Evolutionary conservation across 2,329 filamentous ascomycete genomes (phyloP).

Genomic region (Exophiala phaeomuriformis): DNA sequence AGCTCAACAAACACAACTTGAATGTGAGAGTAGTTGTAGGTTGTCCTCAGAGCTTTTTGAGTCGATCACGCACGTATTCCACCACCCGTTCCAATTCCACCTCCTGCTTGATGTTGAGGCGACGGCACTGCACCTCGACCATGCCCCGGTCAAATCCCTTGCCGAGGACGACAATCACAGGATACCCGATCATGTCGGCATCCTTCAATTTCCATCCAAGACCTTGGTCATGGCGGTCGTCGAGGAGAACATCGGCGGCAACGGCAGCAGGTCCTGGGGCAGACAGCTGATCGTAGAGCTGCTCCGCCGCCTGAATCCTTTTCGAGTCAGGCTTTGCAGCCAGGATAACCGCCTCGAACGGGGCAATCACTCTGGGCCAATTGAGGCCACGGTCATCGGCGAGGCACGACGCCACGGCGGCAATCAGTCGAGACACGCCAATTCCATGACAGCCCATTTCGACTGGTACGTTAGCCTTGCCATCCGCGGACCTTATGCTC

Average conservation of each 20-base stretch:
- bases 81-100: slow-evolving; percentile 48
- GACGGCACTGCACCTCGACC: slow-evolving; percentile 73
- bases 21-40: no score
- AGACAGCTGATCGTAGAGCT: slow-evolving; percentile 57
- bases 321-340: slow-evolving; percentile 40
- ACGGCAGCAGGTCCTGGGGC: slow-evolving; percentile 31
- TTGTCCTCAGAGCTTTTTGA: slow-evolving; percentile 45
- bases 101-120: slow-evolving; percentile 55
- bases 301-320: slow-evolving; percentile 40
- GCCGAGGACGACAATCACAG: slow-evolving; percentile 72
- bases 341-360: slow-evolving; percentile 69
- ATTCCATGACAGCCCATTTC: slow-evolving; percentile 98
- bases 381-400: slow-evolving; percentile 67
- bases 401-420: slow-evolving; percentile 70
- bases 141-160: slow-evolving; percentile 55
- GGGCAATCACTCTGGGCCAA: slow-evolving; percentile 82
- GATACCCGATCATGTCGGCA: slow-evolving; percentile 83
- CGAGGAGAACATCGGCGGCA: slow-evolving; percentile 59
- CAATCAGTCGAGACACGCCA: slow-evolving; percentile 83
- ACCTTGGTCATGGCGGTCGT: slow-evolving; percentile 58
- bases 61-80: slow-evolving; percentile 41
- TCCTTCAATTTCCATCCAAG: slow-evolving; percentile 84
- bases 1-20: no score
- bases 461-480: slow-evolving; percentile 47
- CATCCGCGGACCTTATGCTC: slow-evolving; percentile 34